A percentile compares a stretch with the other conserved stretches of the same genome.
Evolutionary conservation across 768 basidiomycete species (phyloP).

Genomic region (Mycena floridula): DNA sequence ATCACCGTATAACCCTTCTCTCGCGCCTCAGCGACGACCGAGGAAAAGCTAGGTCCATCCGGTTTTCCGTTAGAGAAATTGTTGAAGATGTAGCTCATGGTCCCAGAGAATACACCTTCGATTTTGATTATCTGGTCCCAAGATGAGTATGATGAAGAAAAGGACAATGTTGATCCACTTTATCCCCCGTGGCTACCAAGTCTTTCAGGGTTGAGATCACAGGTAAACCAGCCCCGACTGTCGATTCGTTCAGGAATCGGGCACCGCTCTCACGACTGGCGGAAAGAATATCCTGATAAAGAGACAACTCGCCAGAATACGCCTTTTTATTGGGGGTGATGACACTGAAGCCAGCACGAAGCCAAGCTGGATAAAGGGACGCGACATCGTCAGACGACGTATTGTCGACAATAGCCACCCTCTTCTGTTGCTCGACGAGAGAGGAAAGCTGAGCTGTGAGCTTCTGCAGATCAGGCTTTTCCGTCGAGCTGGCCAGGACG

Average conservation of each 20-base stretch:
- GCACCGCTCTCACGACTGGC: constrained; percentile 56
- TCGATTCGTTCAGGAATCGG: constrained; percentile 80
- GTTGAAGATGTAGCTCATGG: constrained; percentile 99
- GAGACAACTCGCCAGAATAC: constrained; percentile 61
- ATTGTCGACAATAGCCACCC: constrained; percentile 82
- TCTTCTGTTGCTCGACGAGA: constrained; percentile 39
- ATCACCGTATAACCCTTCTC: constrained; percentile 92
- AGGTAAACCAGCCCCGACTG: constrained; percentile 94
- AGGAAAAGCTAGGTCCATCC: constrained; percentile 75
- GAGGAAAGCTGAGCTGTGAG: constrained; percentile 36
- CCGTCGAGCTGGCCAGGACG: constrained; percentile 42
- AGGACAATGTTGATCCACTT: constrained; percentile 39
- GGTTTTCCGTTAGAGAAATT: constrained; percentile 73
- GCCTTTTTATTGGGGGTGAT: constrained; percentile 99
- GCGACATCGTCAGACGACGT: constrained; percentile 85
- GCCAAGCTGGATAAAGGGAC: constrained; percentile 70
- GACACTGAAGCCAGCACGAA: constrained; percentile 75
- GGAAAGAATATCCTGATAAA: constrained; percentile 65
- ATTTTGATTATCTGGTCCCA: constrained; percentile 68
- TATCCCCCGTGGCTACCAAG: constrained; percentile 87
- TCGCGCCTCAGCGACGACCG: constrained; percentile 82
- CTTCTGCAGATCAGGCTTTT: constrained; percentile 32
- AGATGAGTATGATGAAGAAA: background rate
- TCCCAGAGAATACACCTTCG: constrained; percentile 97
- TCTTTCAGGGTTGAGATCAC: constrained; percentile 91